Evolutionary conservation across 225 moss, liverwort and hornwort species (phyloP).

Genomic region (Neckera pumila): DNA sequence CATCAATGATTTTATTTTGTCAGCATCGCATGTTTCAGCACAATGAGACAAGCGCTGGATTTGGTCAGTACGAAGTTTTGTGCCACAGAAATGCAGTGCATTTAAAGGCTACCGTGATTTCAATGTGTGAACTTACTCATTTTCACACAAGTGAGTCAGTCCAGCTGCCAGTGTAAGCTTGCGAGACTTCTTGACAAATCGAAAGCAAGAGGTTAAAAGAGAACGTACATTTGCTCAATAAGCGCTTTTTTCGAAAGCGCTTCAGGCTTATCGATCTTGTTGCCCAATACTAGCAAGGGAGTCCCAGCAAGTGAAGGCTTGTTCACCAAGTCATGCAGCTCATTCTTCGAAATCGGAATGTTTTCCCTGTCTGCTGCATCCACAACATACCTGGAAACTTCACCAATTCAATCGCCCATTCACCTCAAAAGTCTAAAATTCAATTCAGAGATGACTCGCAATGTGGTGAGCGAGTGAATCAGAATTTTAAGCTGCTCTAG

Average conservation of each 20-base stretch:
- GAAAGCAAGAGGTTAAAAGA: not conserved
- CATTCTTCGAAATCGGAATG: conserved; percentile 69
- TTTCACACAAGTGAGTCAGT: not conserved
- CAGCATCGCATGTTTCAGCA: not conserved
- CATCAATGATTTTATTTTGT: not conserved
- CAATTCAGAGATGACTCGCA: not conserved
- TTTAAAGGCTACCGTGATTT: not conserved
- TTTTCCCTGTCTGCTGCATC: conserved; percentile 72
- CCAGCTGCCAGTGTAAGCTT: not conserved
- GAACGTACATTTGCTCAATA: conserved; percentile 61
- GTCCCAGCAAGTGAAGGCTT: conserved; percentile 75
- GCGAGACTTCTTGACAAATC: not conserved
- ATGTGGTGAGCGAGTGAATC: not conserved
- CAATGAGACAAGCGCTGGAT: not conserved
- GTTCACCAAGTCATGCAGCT: conserved; percentile 76
- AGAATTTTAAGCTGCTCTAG: not conserved
- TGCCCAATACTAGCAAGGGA: conserved; percentile 76
- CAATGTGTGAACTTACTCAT: not conserved
- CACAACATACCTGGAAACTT: conserved; percentile 63
- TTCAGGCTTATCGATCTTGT: conserved; percentile 82
- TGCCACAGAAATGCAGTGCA: not conserved
- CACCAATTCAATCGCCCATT: not conserved
- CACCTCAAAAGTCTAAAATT: not conserved
- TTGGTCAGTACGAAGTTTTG: not conserved
- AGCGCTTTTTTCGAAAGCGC: conserved; percentile 60